Evolutionary conservation across 352 stramenopile genomes (phyloP), one percentile per base, ranked within the genome.

Genomic region (Pythium guiyangense): DNA sequence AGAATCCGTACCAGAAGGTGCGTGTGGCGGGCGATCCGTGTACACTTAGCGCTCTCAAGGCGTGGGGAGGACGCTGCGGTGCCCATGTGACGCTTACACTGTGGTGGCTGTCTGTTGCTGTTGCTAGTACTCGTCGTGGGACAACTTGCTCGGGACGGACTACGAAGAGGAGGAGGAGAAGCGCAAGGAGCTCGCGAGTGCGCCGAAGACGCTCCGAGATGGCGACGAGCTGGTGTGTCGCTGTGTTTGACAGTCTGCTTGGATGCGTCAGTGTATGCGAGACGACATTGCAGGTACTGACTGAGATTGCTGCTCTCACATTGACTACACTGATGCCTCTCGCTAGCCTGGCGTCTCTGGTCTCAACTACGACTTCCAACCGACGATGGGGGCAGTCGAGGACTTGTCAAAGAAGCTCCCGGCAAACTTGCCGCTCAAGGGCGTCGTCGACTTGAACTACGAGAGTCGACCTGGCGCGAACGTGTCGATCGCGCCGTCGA

Each of bases 1-100:
- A 95, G 67, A 95, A 92, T 49, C 85, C 85, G 44, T 95, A 95
- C 62, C 83, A 95, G 59, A 90, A 91, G 71, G 85, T 92, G 52
- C 34, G n/a, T n/a, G n/a, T n/a, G n/a, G n/a, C n/a, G n/a, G n/a
- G n/a, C n/a, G n/a, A n/a, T n/a, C n/a, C n/a, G n/a, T n/a, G n/a
- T n/a, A n/a, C n/a, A n/a, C n/a, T n/a, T n/a, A n/a, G n/a, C n/a
- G n/a, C n/a, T n/a, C n/a, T n/a, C n/a, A n/a, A n/a, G n/a, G n/a
- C n/a, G n/a, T n/a, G n/a, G n/a, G n/a, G n/a, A n/a, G n/a, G n/a
- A n/a, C n/a, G n/a, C n/a, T n/a, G n/a, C n/a, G n/a, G n/a, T n/a
- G n/a, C n/a, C n/a, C n/a, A n/a, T n/a, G n/a, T n/a, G n/a, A n/a
- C n/a, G n/a, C n/a, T n/a, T n/a, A n/a, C n/a, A n/a, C n/a, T n/a